Percentiles rank a stretch among this genome's conserved stretches.
These are phyloP conservation scores for Fraxinus platypoda DNA, from an alignment of 305 asterid species.

Conservation along the genomic window DNA sequence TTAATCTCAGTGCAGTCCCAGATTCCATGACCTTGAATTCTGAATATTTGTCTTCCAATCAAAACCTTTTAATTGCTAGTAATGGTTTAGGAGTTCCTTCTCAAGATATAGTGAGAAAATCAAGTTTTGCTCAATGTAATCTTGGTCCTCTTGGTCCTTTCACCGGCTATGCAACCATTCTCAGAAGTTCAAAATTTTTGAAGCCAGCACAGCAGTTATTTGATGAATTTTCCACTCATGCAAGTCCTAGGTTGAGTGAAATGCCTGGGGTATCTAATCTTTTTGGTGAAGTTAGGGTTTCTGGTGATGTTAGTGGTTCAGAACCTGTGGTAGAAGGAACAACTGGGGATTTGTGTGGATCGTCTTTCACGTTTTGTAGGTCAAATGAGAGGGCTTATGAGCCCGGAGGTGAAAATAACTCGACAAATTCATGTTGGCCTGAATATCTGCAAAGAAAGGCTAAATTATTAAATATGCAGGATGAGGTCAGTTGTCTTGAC, in stretches of 20 bases:
- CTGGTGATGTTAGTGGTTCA: constrained; percentile 24
- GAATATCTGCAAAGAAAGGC: constrained; percentile 42
- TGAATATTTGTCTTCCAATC: constrained; percentile 6
- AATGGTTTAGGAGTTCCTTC: constrained; percentile 9
- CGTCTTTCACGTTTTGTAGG: constrained; percentile 26
- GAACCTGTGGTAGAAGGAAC: constrained; percentile 21
- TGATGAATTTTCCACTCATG: constrained; percentile 52
- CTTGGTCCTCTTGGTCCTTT: constrained; percentile 80
- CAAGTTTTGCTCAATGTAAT: constrained; percentile 35
- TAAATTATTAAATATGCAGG: constrained; percentile 41
- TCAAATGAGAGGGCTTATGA: constrained; percentile 25
- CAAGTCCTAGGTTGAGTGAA: constrained; percentile 28
- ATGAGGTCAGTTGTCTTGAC: constrained; percentile 35
- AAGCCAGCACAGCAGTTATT: constrained; percentile 66
- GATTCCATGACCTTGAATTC: constrained; percentile 25
- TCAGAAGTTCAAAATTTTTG: constrained; percentile 53
- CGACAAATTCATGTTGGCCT: constrained; percentile 23
- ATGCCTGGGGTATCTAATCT: constrained; percentile 6
- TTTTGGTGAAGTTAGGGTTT: constrained; percentile 42
- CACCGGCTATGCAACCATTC: constrained; percentile 71
- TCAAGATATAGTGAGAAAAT: constrained; percentile 18
- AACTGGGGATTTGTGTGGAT: constrained; percentile 30
- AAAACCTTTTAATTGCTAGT: background rate
- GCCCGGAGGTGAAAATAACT: constrained; percentile 23
- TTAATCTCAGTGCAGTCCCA: background rate